Evolutionary conservation across 2,329 filamentous ascomycete species (phyloP), one percentile per base, ranked within the genome.

Genomic region (Phyllosticta paracitricarpa): DNA sequence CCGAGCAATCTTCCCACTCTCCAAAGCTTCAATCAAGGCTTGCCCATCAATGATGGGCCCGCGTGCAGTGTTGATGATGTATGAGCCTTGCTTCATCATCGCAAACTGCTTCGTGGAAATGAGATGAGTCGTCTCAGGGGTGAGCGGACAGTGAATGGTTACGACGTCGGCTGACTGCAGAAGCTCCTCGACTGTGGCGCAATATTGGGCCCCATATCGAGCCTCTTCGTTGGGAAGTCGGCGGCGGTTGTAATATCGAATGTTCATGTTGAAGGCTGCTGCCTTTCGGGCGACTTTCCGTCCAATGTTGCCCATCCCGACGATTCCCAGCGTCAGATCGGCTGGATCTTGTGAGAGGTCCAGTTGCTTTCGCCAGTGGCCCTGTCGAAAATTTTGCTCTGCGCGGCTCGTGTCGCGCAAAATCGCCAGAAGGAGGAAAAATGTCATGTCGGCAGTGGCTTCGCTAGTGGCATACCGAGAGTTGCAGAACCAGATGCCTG

Each of bases 401-500:
- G 59, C 62, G 5, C 57, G 74, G 3, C 67, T 73, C 0, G 78
- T 74, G 62, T 83, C 78, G 57, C 80, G 76, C 22, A 83, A 65
- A 0, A 77, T 68, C 1, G 76, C 78, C 58, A 79, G 75, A 55
- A 73, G 76, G 62, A 78, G 69, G 66, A 79, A 79, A 9, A 80
- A 76, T 4, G 58, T 54, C 75, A 81, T 78, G 53, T 81, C 78
- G 0, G 79, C 78, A 0, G 78, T 81, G 2, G 81, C 79, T 61
- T 84, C 78, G 0, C 81, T 77, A 0, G 81, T 80, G 0, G 80
- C 82, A 63, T 84, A 76, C 2, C 78, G 68, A 0, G 77, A 77
- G 64, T 82, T 84, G 70, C 80, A 84, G 65, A 84, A 83, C 69
- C 74, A 80, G 26, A 84, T 76, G 4, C 71, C 71, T 6, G 75